Conservation (phyloP, 495 filamentous ascomycete species). For the Terfezia claveryi region DNA sequence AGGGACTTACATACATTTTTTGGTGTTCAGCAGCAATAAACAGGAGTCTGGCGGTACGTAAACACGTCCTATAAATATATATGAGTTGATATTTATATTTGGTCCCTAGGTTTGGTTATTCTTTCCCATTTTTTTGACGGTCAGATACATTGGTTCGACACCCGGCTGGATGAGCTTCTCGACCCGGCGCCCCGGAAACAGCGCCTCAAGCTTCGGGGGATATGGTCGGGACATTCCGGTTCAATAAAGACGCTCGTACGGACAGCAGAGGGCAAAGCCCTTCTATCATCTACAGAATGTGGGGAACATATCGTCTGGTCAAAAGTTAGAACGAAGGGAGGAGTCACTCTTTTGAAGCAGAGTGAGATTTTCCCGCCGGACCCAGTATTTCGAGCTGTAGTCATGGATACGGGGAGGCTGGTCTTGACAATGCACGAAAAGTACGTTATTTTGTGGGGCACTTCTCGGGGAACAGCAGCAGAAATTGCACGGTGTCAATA, state of each 20-base stretch:
- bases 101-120: conserved; percentile 34
- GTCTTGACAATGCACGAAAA: conserved; percentile 60
- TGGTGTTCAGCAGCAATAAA: conserved; percentile 40
- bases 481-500: conserved; percentile 28
- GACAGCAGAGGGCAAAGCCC: conserved; percentile 53
- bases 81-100: background rate
- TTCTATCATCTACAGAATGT: conserved; percentile 59
- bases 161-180: conserved; percentile 56
- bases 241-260: conserved; percentile 67
- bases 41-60: background rate
- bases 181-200: conserved; percentile 48
- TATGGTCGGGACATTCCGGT: conserved; percentile 70
- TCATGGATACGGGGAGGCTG: conserved; percentile 57
- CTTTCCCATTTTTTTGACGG: conserved; percentile 77
- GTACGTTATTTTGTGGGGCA: conserved; percentile 51
- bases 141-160: conserved; percentile 57
- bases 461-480: conserved; percentile 2
- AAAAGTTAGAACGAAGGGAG: conserved; percentile 31
- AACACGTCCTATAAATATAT: too few species aligned
- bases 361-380: conserved; percentile 46
- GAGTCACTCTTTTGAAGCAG: conserved; percentile 36
- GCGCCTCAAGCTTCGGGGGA: conserved; percentile 34
- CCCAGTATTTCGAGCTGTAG: conserved; percentile 64
- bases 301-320: conserved; percentile 71
- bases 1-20: conserved; percentile 46